A percentile compares a stretch with the other conserved stretches of the same genome.
Evolutionary conservation across 768 basidiomycete species (phyloP).

Genomic region (Clitopilus passeckerianus): DNA sequence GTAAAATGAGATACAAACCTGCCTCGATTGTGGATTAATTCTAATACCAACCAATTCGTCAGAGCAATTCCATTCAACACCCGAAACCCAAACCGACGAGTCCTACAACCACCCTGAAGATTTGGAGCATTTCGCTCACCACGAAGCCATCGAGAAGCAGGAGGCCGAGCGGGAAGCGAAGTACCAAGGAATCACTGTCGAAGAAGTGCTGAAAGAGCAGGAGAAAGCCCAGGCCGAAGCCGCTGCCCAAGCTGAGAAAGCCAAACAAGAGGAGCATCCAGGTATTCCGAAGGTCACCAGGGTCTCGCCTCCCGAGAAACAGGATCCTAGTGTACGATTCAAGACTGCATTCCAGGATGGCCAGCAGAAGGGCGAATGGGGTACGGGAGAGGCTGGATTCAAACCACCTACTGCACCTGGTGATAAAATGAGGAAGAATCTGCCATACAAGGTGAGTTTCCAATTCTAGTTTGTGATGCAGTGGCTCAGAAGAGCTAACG

Average conservation of each 20-base stretch:
- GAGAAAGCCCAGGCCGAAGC: constrained; percentile 20
- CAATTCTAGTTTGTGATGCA: constrained; percentile 1
- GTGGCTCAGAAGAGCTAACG: constrained; percentile 36
- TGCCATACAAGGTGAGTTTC: constrained; percentile 79
- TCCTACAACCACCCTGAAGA: constrained; percentile 94
- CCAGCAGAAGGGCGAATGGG: constrained; percentile 61
- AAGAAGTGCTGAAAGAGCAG: constrained; percentile 59
- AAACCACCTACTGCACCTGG: constrained; percentile 64
- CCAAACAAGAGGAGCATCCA: constrained; percentile 5
- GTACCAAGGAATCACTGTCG: constrained; percentile 77
- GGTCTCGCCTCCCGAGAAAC: constrained; percentile 58
- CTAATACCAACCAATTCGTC: neutral
- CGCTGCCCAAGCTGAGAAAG: constrained; percentile 3
- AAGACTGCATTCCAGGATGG: constrained; percentile 49
- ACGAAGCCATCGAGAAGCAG: constrained; percentile 76
- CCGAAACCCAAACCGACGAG: constrained; percentile 96
- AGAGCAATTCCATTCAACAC: constrained; percentile 93
- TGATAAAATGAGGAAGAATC: constrained; percentile 79
- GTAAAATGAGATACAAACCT: constrained; percentile 27
- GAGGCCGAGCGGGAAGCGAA: constrained; percentile 83
- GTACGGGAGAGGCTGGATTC: constrained; percentile 65
- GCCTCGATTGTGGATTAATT: neutral
- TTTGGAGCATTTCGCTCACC: constrained; percentile 86
- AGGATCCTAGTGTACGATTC: constrained; percentile 62
- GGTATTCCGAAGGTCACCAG: constrained; percentile 42